Conservation (phyloP, 176 grass and related monocot genomes). For the Ensete ventricosum region DNA sequence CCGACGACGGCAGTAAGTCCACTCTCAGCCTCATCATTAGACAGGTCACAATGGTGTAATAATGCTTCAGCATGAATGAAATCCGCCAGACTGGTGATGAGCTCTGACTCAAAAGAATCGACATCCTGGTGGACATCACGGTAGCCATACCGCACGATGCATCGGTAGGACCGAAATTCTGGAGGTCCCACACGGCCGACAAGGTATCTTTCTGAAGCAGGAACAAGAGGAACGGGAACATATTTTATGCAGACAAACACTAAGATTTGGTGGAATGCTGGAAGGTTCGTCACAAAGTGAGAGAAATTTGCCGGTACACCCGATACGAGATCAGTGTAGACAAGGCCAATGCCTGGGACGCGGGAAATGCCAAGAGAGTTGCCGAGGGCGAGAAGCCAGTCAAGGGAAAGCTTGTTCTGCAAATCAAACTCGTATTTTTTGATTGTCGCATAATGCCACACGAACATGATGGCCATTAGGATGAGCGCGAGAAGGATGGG, state of each 20-base stretch:
- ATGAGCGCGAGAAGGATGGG: slow-evolving; percentile 14
- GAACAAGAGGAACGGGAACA: slow-evolving; percentile 15
- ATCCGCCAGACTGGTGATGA: neutral
- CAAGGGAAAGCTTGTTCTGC: slow-evolving; percentile 19
- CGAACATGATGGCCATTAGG: slow-evolving; percentile 12
- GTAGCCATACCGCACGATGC: slow-evolving; percentile 17
- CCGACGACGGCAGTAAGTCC: slow-evolving; percentile 6
- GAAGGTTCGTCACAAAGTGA: slow-evolving; percentile 17
- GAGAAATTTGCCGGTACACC: slow-evolving; percentile 18
- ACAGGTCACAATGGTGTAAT: neutral
- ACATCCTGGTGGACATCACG: slow-evolving; percentile 17
- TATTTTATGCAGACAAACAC: slow-evolving; percentile 18
- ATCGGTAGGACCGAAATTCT: slow-evolving; percentile 8
- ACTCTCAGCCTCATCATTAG: neutral
- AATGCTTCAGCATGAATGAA: slow-evolving; percentile 9
- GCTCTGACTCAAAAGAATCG: slow-evolving; percentile 13
- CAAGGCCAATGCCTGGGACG: slow-evolving; percentile 16
- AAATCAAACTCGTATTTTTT: slow-evolving; percentile 23
- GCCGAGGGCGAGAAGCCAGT: slow-evolving; percentile 18
- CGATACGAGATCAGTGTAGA: slow-evolving; percentile 5
- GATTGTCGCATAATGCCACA: slow-evolving; percentile 14
- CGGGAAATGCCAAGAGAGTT: slow-evolving; percentile 13
- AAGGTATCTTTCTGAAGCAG: slow-evolving; percentile 15
- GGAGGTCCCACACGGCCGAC: slow-evolving; percentile 13
- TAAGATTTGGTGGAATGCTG: slow-evolving; percentile 13